These are phyloP conservation scores for Aspergillus sp. DNA, from an alignment of 2,329 filamentous ascomycete genomes.

Conservation along the genomic window DNA sequence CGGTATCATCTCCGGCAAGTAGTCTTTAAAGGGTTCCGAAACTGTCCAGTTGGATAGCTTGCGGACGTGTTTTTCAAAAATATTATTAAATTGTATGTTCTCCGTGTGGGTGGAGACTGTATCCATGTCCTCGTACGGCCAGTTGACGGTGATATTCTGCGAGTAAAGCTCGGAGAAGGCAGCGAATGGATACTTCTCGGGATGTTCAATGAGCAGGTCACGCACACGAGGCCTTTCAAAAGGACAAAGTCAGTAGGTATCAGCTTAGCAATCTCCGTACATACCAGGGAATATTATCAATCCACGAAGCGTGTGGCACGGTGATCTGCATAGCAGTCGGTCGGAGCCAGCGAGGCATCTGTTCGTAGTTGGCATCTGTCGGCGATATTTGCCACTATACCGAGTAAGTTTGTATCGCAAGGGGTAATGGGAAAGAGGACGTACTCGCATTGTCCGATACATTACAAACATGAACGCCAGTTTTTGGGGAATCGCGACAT, in stretches of 20 bases:
- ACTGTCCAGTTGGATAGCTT: background rate
- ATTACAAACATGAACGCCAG: background rate
- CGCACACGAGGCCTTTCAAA: background rate
- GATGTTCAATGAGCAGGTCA: conserved; percentile 2
- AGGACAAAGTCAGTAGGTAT: too few relatives aligned
- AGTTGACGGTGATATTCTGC: background rate
- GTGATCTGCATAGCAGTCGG: conserved; percentile 1
- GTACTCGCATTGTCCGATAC: background rate
- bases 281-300: conserved; percentile 8
- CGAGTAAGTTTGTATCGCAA: background rate
- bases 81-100: background rate
- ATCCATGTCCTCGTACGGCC: conserved; percentile 2
- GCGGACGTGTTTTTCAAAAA: conserved; percentile 2
- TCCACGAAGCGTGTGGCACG: conserved; percentile 3
- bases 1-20: background rate
- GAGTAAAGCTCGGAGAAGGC: conserved; percentile 6
- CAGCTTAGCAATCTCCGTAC: background rate
- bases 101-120: background rate
- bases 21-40: background rate
- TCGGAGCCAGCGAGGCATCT: conserved; percentile 3
- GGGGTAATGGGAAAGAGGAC: background rate
- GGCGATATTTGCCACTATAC: conserved; percentile 3
- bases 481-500: background rate
- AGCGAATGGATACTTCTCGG: background rate
- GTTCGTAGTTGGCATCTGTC: background rate